phyloP scores from a whole-genome alignment of 225 moss, liverwort and hornwort genomes.

The Pseudisothecium myosuroides region DNA sequence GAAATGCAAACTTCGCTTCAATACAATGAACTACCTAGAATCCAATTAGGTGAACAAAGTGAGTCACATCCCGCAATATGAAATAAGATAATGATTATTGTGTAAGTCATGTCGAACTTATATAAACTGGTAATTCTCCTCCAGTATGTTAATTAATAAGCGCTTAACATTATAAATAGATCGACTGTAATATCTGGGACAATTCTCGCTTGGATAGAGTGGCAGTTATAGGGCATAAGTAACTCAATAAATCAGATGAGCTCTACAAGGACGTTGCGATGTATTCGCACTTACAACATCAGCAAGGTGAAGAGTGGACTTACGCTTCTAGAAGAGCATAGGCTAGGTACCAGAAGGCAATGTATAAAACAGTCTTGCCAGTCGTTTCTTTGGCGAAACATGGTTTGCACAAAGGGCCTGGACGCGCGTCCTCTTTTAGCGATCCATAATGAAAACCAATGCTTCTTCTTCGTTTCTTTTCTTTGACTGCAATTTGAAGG shows the following conservation, averaged over 20 bases:
- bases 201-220: background rate
- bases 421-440: conserved; percentile 20
- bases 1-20: background rate
- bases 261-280: background rate
- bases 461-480: background rate
- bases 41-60: background rate
- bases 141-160: background rate
- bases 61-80: background rate
- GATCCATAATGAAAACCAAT: conserved; percentile 22
- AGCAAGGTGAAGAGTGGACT: background rate
- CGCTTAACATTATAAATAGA: background rate
- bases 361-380: conserved; percentile 18
- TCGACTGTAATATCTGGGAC: background rate
- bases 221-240: background rate
- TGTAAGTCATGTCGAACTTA: background rate
- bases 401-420: conserved; percentile 23
- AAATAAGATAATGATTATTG: background rate
- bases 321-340: conserved; percentile 20
- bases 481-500: background rate
- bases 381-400: conserved; percentile 35
- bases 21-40: background rate
- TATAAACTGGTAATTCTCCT: background rate
- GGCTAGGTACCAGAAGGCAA: conserved; percentile 36
- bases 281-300: background rate
- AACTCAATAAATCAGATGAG: background rate